Evolutionary conservation across 768 basidiomycete species (phyloP).

Genomic region (Pleurotus tuoliensis): DNA sequence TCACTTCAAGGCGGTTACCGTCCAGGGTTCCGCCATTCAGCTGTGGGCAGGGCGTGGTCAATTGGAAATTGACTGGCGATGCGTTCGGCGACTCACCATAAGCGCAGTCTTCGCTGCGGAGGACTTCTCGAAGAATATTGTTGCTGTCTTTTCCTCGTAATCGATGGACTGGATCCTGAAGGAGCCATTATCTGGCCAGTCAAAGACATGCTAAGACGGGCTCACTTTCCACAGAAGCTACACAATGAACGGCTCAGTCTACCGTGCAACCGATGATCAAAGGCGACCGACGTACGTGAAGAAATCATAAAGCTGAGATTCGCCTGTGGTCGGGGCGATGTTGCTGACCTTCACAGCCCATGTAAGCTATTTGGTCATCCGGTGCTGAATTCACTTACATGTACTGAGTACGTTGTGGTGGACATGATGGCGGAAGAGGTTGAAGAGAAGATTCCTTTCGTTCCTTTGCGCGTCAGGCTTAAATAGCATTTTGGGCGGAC

Average conservation of each 20-base stretch:
- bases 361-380: no score
- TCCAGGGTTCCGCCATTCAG: constrained; percentile 77
- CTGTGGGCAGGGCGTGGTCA: constrained; percentile 24
- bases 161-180: constrained; percentile 67
- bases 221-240: constrained; percentile 87
- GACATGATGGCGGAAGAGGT: no score
- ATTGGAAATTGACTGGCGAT: background rate
- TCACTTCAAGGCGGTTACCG: constrained; percentile 63
- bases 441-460: no score
- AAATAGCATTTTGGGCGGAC: no score
- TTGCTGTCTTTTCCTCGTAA: constrained; percentile 44
- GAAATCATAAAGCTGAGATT: constrained; percentile 71
- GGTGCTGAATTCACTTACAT: no score
- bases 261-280: constrained; percentile 3
- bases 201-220: background rate
- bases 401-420: no score
- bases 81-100: constrained; percentile 46
- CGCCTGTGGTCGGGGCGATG: constrained; percentile 61
- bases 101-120: constrained; percentile 83
- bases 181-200: background rate
- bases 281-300: constrained; percentile 55
- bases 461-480: no score
- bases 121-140: constrained; percentile 79
- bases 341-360: constrained; percentile 56
- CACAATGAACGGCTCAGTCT: constrained; percentile 4